Evolutionary conservation across 345 rosid species (phyloP).

Genomic region (Heritiera littoralis): DNA sequence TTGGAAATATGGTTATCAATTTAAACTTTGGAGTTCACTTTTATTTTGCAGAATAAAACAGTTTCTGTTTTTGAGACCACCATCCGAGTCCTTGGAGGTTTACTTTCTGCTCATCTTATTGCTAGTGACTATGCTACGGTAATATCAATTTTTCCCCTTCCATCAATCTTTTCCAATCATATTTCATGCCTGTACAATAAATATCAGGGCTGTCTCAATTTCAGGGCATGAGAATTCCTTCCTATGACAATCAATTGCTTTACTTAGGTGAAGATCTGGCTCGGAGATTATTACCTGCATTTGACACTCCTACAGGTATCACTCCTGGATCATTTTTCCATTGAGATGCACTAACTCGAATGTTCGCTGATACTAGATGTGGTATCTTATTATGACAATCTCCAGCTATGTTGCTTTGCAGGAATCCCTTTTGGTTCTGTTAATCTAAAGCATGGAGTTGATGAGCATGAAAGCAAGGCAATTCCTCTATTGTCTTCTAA

Average conservation of each 20-base stretch:
- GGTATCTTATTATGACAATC: constrained; percentile 22
- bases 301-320: constrained; percentile 95
- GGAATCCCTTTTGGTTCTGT: constrained; percentile 98
- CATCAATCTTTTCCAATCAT: constrained; percentile 10
- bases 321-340: constrained; percentile 12
- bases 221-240: constrained; percentile 86
- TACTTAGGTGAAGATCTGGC: constrained; percentile 83
- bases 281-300: constrained; percentile 86
- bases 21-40: constrained; percentile 25
- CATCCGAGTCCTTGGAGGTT: constrained; percentile 92
- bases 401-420: constrained; percentile 36
- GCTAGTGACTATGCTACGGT: constrained; percentile 99
- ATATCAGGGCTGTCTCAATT: constrained; percentile 25
- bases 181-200: constrained; percentile 9
- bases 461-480: constrained; percentile 98
- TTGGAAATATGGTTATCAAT: neutral
- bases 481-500: constrained; percentile 22
- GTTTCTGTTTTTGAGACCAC: constrained; percentile 92
- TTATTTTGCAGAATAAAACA: constrained; percentile 80
- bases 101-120: constrained; percentile 96
- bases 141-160: constrained; percentile 13
- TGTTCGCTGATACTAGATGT: neutral
- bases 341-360: neutral
- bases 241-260: constrained; percentile 80
- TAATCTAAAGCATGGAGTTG: constrained; percentile 87